These are phyloP conservation scores for Xylariaceae sp. DNA, from an alignment of 2,329 filamentous ascomycete species.

Conservation along the genomic window DNA sequence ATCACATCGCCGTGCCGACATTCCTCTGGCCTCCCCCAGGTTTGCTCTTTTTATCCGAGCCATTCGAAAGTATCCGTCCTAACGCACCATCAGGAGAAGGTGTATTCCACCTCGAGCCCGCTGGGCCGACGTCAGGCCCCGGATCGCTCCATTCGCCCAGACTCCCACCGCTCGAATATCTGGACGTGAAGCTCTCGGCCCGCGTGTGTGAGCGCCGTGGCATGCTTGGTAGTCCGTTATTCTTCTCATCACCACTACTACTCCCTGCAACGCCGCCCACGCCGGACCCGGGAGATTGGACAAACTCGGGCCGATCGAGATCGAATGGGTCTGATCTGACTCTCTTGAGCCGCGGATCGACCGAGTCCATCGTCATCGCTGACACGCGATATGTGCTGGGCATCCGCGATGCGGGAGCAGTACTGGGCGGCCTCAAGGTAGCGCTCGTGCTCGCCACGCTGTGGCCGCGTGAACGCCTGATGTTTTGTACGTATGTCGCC, in stretches of 20 bases:
- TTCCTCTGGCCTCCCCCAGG: constrained; percentile 24
- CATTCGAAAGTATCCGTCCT: constrained; percentile 1
- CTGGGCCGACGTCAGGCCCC: constrained; percentile 50
- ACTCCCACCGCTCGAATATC: constrained; percentile 50
- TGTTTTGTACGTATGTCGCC: constrained; percentile 43
- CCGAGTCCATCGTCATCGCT: constrained; percentile 37
- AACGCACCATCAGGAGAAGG: constrained; percentile 19
- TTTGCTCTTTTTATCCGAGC: constrained; percentile 7
- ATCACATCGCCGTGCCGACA: constrained; percentile 34
- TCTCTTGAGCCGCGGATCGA: constrained; percentile 45
- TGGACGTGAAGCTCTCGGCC: constrained; percentile 37
- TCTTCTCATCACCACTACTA: constrained; percentile 25
- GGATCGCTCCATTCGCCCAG: constrained; percentile 50
- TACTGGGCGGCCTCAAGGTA: constrained; percentile 24
- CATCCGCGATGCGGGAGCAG: constrained; percentile 23
- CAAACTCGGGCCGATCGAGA: constrained; percentile 52
- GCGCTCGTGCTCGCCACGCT: constrained; percentile 32
- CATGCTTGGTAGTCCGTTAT: constrained; percentile 19
- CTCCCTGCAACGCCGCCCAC: constrained; percentile 28
- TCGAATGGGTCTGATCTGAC: constrained; percentile 64
- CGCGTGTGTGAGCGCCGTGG: constrained; percentile 35
- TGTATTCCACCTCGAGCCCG: constrained; percentile 29
- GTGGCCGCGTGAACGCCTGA: constrained; percentile 47
- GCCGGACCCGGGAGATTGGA: constrained; percentile 17
- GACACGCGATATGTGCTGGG: constrained; percentile 43